These are phyloP conservation scores for Podaxis sp. DNA, from an alignment of 768 basidiomycete species.

Conservation along the genomic window DNA sequence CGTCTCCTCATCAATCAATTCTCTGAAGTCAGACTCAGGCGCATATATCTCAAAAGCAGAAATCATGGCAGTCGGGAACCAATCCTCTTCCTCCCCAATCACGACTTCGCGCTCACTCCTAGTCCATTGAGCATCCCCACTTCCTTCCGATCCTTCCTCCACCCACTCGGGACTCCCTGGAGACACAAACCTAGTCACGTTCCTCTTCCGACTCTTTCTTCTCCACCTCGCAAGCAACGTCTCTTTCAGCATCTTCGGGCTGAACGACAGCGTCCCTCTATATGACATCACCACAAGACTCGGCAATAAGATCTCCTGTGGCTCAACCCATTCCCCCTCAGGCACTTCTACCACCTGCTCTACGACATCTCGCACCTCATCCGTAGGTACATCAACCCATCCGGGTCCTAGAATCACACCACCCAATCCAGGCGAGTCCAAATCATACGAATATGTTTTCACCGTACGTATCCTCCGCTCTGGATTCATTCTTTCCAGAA, in stretches of 20 bases:
- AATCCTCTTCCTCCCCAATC: slow-evolving; percentile 2
- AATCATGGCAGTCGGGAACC: slow-evolving; percentile 5
- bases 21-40: slow-evolving; percentile 3
- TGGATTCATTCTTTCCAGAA: slow-evolving; percentile 14
- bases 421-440: background rate
- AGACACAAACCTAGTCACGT: background rate
- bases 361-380: slow-evolving; percentile 4
- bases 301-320: slow-evolving; percentile 11
- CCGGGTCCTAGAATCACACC: background rate
- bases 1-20: slow-evolving; percentile 13
- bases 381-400: slow-evolving; percentile 8
- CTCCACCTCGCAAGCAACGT: slow-evolving; percentile 11
- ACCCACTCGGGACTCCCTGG: background rate
- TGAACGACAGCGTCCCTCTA: slow-evolving; percentile 8
- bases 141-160: background rate
- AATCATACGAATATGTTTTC: slow-evolving; percentile 9
- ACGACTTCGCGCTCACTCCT: background rate
- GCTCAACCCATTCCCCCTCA: slow-evolving; percentile 5
- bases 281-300: slow-evolving; percentile 6
- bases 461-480: slow-evolving; percentile 11
- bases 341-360: slow-evolving; percentile 5
- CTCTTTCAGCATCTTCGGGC: background rate
- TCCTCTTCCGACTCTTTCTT: slow-evolving; percentile 1
- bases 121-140: background rate
- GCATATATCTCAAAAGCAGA: background rate